A percentile compares a stretch with the other conserved stretches of the same genome.
Evolutionary conservation across 2,329 filamentous ascomycete genomes (phyloP).

Genomic region (Aspergillus persii): DNA sequence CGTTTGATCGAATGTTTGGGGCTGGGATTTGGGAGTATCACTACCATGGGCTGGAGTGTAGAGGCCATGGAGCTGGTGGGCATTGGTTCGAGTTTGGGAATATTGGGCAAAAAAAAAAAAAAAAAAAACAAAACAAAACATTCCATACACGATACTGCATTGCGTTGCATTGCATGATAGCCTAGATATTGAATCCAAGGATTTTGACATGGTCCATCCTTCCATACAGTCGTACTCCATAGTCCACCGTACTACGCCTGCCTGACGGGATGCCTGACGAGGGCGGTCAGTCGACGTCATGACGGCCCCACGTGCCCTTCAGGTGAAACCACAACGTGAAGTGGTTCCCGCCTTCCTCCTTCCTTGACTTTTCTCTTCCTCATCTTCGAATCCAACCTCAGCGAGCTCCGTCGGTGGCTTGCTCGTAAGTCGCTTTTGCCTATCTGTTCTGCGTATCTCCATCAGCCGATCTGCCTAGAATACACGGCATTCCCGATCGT

Average conservation of each 20-base stretch:
- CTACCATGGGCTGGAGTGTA: slow-evolving; percentile 3
- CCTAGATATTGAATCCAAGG: background rate
- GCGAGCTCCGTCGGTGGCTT: background rate
- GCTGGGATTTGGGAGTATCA: slow-evolving; percentile 1
- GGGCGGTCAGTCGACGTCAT: slow-evolving; percentile 24
- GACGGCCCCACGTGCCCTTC: slow-evolving; percentile 19
- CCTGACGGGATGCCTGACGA: background rate
- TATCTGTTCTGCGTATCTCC: background rate
- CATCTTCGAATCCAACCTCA: background rate
- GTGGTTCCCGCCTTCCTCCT: slow-evolving; percentile 9
- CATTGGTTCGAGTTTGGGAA: background rate
- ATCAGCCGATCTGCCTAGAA: background rate
- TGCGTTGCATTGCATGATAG: background rate
- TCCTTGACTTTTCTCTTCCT: background rate
- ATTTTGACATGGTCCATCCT: background rate
- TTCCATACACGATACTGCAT: background rate
- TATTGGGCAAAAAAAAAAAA: too few species aligned
- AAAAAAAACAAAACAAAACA: too few species aligned
- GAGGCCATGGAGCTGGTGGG: background rate
- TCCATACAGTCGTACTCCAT: too few species aligned
- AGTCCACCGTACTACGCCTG: background rate
- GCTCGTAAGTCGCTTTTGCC: background rate
- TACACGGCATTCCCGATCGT: background rate
- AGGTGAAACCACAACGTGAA: slow-evolving; percentile 1
- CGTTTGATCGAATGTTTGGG: background rate